These are phyloP conservation scores for Barbatosphaeria neglecta DNA, from an alignment of 495 filamentous ascomycete species.

Conservation along the genomic window DNA sequence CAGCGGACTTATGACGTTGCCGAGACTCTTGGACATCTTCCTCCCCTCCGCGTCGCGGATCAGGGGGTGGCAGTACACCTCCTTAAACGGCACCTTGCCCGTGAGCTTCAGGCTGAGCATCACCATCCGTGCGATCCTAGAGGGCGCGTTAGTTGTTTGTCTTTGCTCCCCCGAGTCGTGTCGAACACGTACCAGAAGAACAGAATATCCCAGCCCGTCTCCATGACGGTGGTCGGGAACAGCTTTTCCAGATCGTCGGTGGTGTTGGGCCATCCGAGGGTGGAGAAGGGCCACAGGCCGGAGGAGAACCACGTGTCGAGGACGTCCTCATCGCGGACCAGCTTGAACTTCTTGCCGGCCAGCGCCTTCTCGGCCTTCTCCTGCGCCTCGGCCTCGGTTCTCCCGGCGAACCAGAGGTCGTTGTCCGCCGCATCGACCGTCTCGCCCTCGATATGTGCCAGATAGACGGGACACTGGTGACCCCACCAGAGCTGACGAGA, in stretches of 20 bases:
- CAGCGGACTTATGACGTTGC: slow-evolving; percentile 73
- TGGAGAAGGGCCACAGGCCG: slow-evolving; percentile 72
- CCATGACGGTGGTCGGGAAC: slow-evolving; percentile 63
- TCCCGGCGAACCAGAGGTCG: slow-evolving; percentile 56
- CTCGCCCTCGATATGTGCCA: slow-evolving; percentile 57
- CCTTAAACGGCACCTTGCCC: slow-evolving; percentile 62
- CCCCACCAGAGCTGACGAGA: slow-evolving; percentile 82
- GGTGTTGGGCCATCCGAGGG: slow-evolving; percentile 68
- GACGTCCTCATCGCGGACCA: slow-evolving; percentile 58
- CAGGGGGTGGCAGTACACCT: slow-evolving; percentile 66
- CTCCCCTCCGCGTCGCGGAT: slow-evolving; percentile 68
- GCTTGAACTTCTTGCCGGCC: slow-evolving; percentile 54
- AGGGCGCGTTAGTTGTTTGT: background rate
- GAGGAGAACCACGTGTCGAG: slow-evolving; percentile 80
- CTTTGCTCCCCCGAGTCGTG: background rate
- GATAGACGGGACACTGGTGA: slow-evolving; percentile 66
- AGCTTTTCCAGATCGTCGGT: slow-evolving; percentile 54
- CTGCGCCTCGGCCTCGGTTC: slow-evolving; percentile 30
- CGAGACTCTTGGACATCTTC: slow-evolving; percentile 78
- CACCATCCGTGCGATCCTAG: slow-evolving; percentile 63
- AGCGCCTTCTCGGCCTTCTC: slow-evolving; percentile 37
- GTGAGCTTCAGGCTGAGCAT: slow-evolving; percentile 70
- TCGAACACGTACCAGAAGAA: slow-evolving; percentile 58
- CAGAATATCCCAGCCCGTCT: slow-evolving; percentile 80
- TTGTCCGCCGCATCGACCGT: slow-evolving; percentile 34